These are phyloP conservation scores for Tetracladium marchalianum DNA, from an alignment of 495 filamentous ascomycete genomes.

Conservation along the genomic window DNA sequence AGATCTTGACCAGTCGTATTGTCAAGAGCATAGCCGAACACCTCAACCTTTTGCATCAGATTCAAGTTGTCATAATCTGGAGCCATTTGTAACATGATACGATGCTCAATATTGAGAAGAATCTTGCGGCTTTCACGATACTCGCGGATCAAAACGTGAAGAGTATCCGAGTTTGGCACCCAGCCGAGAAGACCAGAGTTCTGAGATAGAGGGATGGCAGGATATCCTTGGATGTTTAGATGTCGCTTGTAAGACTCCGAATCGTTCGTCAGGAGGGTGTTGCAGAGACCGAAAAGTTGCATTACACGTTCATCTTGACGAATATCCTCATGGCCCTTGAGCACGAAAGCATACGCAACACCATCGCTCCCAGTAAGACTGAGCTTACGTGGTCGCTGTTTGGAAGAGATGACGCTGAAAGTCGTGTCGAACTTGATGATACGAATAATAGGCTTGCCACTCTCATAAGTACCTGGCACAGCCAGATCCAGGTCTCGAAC, in stretches of 20 bases:
- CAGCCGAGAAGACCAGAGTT: constrained; percentile 90
- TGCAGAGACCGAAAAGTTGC: constrained; percentile 95
- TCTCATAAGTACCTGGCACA: constrained; percentile 87
- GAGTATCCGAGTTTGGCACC: constrained; percentile 96
- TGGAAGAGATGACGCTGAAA: constrained; percentile 88
- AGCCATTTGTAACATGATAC: constrained; percentile 99
- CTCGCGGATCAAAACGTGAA: constrained; percentile 93
- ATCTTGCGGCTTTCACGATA: constrained; percentile 96
- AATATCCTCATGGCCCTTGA: constrained; percentile 98
- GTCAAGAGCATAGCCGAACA: constrained; percentile 96
- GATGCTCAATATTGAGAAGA: constrained; percentile 95
- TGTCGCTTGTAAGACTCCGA: constrained; percentile 95
- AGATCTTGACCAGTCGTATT: constrained; percentile 98
- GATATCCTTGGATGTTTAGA: constrained; percentile 87
- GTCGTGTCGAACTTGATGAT: constrained; percentile 86
- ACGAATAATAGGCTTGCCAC: constrained; percentile 72
- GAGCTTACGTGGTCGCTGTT: constrained; percentile 87
- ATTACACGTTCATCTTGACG: constrained; percentile 98
- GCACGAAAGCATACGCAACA: constrained; percentile 66
- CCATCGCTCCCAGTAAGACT: constrained; percentile 85
- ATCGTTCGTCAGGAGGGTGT: constrained; percentile 85
- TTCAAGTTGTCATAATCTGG: constrained; percentile 97
- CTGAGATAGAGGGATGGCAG: constrained; percentile 90
- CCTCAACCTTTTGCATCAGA: constrained; percentile 99
- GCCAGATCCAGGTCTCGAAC: constrained; percentile 80